Evolutionary conservation across 768 basidiomycete species (phyloP), one percentile per base, ranked within the genome.

Genomic region (Tylopilus plumbeoviolaceoides): DNA sequence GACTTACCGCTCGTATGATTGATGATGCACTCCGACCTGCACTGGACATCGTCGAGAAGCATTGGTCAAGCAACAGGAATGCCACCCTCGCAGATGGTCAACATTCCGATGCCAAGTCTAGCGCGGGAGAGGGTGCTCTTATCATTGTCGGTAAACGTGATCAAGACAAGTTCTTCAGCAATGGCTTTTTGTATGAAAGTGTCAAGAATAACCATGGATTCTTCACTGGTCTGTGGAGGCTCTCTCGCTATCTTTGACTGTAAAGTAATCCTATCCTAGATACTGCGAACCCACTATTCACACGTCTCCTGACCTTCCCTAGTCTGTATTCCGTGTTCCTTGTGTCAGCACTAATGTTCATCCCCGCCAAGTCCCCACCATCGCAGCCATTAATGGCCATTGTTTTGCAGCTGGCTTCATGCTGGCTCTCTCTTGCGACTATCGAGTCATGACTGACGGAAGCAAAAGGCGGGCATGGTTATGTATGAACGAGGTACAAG

Each of bases 131-230:
- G 47, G 90, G 89, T 35, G 84, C 87, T 4, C 69, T 93, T 28
- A 83, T 92, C 54, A 84, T 93, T 48, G 83, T 88, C 7, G 90
- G 91, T 4, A 81, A 80, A 54, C 77, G 75, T 56, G 75, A 78
- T 55, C 90, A 93, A 66, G 82, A 91, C 68, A 93, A 91, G 69
- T 93, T 91, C 75, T 93, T 93, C 69, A 89, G 87, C 70, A 92
- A 91, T 59, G 90, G 89, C 1, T 79, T 92, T 55, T 82, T 87
- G 63, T 85, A 80, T 56, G 75, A 73, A 4, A 79, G 73, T 36
- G 71, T 79, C 7, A 63, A 73, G 28, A 66, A 71, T 28, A 76
- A 89, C 57, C 75, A 78, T 10, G 76, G 75, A 54, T 91, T 88
- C 72, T 84, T 89, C 67, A 75, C 77, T n/a, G 58, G 89, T 88